Evolutionary conservation across 2,329 filamentous ascomycete genomes (phyloP).

Genomic region (Botryosphaeria dothidea): DNA sequence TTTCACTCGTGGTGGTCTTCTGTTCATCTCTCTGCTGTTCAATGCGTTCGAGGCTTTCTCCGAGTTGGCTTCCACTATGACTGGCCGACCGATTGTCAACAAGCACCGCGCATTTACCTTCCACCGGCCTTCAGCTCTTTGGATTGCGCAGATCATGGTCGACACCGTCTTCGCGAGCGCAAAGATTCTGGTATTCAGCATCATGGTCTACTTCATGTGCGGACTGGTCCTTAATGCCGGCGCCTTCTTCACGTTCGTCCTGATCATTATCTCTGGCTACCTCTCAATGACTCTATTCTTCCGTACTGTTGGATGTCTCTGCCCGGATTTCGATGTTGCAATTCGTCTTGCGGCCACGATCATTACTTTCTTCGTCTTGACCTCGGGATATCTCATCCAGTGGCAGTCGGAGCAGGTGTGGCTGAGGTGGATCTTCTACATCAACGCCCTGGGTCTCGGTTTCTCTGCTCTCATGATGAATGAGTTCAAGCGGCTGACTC

Average conservation of each 20-base stretch:
- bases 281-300: constrained; percentile 86
- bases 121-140: constrained; percentile 77
- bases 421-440: constrained; percentile 78
- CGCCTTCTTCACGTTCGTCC: constrained; percentile 81
- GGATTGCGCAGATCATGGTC: constrained; percentile 80
- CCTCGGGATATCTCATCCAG: constrained; percentile 81
- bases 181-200: constrained; percentile 67
- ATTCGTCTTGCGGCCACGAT: constrained; percentile 77
- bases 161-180: constrained; percentile 71
- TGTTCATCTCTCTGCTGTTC: constrained; percentile 80
- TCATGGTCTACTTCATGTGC: constrained; percentile 83
- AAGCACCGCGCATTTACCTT: constrained; percentile 85
- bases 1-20: constrained; percentile 77
- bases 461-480: constrained; percentile 85
- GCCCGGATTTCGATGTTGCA: constrained; percentile 81
- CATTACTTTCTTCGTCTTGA: constrained; percentile 80
- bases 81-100: constrained; percentile 74
- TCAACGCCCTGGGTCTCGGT: constrained; percentile 72
- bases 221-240: constrained; percentile 73
- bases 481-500: constrained; percentile 70
- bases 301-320: constrained; percentile 74
- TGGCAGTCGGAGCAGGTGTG: constrained; percentile 73
- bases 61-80: constrained; percentile 74
- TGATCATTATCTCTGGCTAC: constrained; percentile 73
- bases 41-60: constrained; percentile 86